Percentiles rank a stretch among this genome's conserved stretches.
Conservation (phyloP, 257 asterid species). For the Plectranthus barbatus region DNA sequence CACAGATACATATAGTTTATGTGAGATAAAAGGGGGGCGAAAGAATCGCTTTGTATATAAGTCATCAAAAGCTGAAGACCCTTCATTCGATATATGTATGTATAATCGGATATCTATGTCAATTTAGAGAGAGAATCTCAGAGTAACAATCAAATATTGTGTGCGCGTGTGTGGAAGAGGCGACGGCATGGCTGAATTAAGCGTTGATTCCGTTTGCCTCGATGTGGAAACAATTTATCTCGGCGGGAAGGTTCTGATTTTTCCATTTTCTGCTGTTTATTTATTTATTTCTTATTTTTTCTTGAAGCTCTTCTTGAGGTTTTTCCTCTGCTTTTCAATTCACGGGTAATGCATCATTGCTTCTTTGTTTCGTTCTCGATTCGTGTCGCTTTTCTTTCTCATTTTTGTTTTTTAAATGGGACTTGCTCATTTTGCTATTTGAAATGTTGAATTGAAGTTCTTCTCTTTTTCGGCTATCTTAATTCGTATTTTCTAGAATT, state of each 20-base stretch:
- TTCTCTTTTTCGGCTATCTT: neutral
- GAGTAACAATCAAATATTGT: neutral
- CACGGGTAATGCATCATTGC: conserved; percentile 2
- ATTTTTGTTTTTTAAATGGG: neutral
- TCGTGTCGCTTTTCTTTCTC: neutral
- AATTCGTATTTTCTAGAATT: neutral
- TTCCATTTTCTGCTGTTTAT: neutral
- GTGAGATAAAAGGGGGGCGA: conserved; percentile 12
- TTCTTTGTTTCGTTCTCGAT: neutral
- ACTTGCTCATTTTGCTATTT: neutral
- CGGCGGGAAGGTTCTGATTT: conserved; percentile 34
- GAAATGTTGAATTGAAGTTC: neutral
- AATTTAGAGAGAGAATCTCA: conserved; percentile 13
- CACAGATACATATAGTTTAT: neutral
- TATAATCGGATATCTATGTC: conserved; percentile 9
- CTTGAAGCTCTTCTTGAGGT: neutral
- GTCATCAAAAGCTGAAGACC: conserved; percentile 17
- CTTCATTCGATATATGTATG: conserved; percentile 10
- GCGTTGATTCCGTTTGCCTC: conserved; percentile 40
- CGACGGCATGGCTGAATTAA: conserved; percentile 34
- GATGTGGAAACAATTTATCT: conserved; percentile 46
- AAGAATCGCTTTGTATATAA: conserved; percentile 28
- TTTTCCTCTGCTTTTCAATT: conserved; percentile 3
- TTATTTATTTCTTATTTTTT: neutral
- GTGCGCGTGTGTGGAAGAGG: conserved; percentile 15